Conservation (phyloP, 768 basidiomycete genomes). For the Auricularia sp. region DNA sequence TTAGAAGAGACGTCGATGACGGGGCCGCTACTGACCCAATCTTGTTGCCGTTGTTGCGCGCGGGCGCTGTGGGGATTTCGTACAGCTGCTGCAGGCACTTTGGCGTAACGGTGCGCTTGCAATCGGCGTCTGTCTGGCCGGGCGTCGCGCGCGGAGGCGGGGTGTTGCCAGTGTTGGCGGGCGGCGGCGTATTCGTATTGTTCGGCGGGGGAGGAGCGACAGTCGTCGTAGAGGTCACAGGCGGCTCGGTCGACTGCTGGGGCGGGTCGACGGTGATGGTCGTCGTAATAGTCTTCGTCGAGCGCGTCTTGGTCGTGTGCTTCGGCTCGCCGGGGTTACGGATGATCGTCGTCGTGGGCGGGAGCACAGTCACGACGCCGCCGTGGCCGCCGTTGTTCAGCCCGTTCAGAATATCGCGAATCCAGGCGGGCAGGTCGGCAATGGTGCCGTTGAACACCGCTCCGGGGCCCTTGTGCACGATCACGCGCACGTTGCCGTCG, state of each 20-base stretch:
- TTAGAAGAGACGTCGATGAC: not conserved
- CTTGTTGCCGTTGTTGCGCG: conserved; percentile 16
- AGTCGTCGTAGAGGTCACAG: not conserved
- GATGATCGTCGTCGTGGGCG: not conserved
- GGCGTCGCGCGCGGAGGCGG: not conserved
- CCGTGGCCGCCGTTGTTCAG: not conserved
- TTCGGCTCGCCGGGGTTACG: not conserved
- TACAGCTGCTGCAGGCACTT: conserved; percentile 32
- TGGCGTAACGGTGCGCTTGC: conserved; percentile 22
- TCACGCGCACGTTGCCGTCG: not conserved
- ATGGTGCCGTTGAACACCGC: not conserved
- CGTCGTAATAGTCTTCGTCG: not conserved
- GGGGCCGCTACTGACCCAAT: conserved; percentile 13
- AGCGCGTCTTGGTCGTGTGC: not conserved
- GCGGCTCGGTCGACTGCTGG: not conserved
- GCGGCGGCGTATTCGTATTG: not conserved
- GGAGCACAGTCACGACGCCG: not conserved
- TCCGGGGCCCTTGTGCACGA: not conserved
- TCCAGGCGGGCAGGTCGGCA: not conserved
- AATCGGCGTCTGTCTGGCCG: conserved; percentile 9
- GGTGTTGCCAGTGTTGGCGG: not conserved
- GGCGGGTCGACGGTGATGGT: not conserved
- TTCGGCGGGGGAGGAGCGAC: not conserved
- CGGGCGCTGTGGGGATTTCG: conserved; percentile 20
- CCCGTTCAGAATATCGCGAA: not conserved